A percentile compares a stretch with the other conserved stretches of the same genome.
These are phyloP conservation scores for Lizonia empirigonia DNA, from an alignment of 2,329 filamentous ascomycete genomes.

Conservation along the genomic window DNA sequence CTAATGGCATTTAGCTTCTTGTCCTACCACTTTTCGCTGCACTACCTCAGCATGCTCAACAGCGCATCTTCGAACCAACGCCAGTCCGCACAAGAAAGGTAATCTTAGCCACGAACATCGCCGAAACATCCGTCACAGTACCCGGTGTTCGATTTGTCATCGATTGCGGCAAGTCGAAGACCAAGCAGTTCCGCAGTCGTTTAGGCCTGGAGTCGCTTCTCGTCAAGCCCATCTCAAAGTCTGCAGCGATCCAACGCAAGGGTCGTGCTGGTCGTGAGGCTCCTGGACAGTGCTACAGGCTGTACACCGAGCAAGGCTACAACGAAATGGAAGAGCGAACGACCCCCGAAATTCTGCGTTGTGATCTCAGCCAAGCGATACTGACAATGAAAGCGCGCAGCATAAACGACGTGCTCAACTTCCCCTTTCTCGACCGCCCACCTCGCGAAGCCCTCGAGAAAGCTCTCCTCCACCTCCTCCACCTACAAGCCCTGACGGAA, in stretches of 20 bases:
- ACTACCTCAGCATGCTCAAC: slow-evolving; percentile 82
- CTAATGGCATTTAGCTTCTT: slow-evolving; percentile 52
- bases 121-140: slow-evolving; percentile 97
- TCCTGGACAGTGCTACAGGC: slow-evolving; percentile 83
- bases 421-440: slow-evolving; percentile 85
- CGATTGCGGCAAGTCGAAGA: slow-evolving; percentile 91
- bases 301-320: slow-evolving; percentile 85
- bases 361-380: slow-evolving; percentile 83
- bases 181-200: slow-evolving; percentile 85
- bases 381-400: slow-evolving; percentile 93
- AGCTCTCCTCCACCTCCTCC: slow-evolving; percentile 78
- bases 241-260: slow-evolving; percentile 87
- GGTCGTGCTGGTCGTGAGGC: slow-evolving; percentile 94
- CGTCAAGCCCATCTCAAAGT: slow-evolving; percentile 88
- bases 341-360: slow-evolving; percentile 86
- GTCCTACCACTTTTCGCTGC: slow-evolving; percentile 88
- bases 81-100: slow-evolving; percentile 81
- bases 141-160: slow-evolving; percentile 90
- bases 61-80: slow-evolving; percentile 80
- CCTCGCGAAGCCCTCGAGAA: slow-evolving; percentile 78
- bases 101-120: slow-evolving; percentile 93
- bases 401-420: slow-evolving; percentile 78
- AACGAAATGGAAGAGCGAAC: slow-evolving; percentile 72
- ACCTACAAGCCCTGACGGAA: slow-evolving; percentile 76
- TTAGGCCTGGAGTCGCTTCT: slow-evolving; percentile 90